These are phyloP conservation scores for Coniochaeta prunicola DNA, from an alignment of 2,329 filamentous ascomycete species.

Conservation along the genomic window DNA sequence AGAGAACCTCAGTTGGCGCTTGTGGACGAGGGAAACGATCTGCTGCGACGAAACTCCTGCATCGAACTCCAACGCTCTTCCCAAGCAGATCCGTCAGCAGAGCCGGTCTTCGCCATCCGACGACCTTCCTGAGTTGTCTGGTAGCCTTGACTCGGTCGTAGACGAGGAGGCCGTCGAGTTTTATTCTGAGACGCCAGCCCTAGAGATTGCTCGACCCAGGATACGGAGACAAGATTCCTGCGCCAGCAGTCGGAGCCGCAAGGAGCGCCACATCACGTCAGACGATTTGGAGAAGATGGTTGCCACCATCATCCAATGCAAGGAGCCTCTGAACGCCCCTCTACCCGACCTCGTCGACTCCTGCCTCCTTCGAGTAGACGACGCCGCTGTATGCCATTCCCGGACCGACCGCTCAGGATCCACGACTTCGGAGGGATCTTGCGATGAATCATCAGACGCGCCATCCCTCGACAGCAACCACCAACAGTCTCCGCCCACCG, in stretches of 20 bases:
- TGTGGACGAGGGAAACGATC: slow-evolving; percentile 92
- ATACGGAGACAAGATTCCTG: slow-evolving; percentile 66
- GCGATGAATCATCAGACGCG: slow-evolving; percentile 54
- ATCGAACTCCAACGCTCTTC: slow-evolving; percentile 31
- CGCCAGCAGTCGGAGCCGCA: slow-evolving; percentile 61
- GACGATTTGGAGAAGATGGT: slow-evolving; percentile 92
- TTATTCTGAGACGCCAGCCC: slow-evolving; percentile 41
- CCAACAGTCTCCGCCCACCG: slow-evolving; percentile 25
- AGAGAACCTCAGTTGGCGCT: slow-evolving; percentile 91
- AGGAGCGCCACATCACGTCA: slow-evolving; percentile 86
- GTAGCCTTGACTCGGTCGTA: slow-evolving; percentile 66
- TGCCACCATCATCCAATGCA: slow-evolving; percentile 84
- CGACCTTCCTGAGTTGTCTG: slow-evolving; percentile 65
- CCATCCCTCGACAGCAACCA: slow-evolving; percentile 34
- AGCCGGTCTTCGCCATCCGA: slow-evolving; percentile 31
- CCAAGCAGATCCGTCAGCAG: slow-evolving; percentile 37
- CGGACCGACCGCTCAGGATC: slow-evolving; percentile 34
- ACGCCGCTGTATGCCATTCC: slow-evolving; percentile 10
- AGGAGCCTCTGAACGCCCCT: slow-evolving; percentile 55
- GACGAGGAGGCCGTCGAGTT: slow-evolving; percentile 62
- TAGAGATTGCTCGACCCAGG: slow-evolving; percentile 58
- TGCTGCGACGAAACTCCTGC: slow-evolving; percentile 62
- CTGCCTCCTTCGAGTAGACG: background rate
- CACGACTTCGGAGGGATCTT: slow-evolving; percentile 38
- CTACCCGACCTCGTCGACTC: slow-evolving; percentile 33